A percentile compares a stretch with the other conserved stretches of the same genome.
Evolutionary conservation across 768 basidiomycete genomes (phyloP).

Genomic region (Lactarius sp.): DNA sequence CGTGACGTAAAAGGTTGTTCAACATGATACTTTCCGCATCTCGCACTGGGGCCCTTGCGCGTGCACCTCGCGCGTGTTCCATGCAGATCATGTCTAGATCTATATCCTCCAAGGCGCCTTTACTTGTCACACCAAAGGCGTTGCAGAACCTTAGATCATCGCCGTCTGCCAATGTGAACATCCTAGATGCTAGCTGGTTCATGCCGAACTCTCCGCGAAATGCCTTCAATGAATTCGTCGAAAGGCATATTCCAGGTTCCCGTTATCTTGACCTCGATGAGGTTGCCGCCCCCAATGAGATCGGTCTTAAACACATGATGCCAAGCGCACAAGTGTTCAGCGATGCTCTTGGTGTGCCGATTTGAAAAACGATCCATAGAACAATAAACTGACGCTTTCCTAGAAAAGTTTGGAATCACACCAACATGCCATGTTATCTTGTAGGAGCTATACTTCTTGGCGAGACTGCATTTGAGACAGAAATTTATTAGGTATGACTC

Average conservation of each 20-base stretch:
- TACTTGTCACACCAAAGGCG: conserved; percentile 33
- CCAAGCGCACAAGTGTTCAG: conserved; percentile 68
- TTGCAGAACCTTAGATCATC: conserved; percentile 29
- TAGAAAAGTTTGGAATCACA: conserved; percentile 68
- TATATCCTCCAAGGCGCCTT: conserved; percentile 28
- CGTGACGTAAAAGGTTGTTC: background rate
- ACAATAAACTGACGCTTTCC: conserved; percentile 19
- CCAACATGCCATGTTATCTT: conserved; percentile 77
- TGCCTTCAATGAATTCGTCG: conserved; percentile 60
- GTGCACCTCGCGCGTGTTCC: background rate
- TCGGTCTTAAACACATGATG: conserved; percentile 94
- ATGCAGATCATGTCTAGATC: conserved; percentile 1
- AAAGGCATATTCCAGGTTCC: conserved; percentile 64
- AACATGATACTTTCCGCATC: background rate
- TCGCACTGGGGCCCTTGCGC: background rate
- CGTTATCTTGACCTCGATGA: conserved; percentile 77
- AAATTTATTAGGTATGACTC: conserved; percentile 67
- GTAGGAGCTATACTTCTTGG: conserved; percentile 35
- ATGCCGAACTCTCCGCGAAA: conserved; percentile 85
- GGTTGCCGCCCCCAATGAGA: conserved; percentile 64
- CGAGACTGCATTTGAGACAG: conserved; percentile 12
- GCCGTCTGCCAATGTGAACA: conserved; percentile 31
- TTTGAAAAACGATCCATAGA: conserved; percentile 7
- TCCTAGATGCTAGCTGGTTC: conserved; percentile 85
- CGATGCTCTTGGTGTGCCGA: conserved; percentile 66